Evolutionary conservation across 257 asterid genomes (phyloP).

Genomic region (Craterostigma plantagineum): DNA sequence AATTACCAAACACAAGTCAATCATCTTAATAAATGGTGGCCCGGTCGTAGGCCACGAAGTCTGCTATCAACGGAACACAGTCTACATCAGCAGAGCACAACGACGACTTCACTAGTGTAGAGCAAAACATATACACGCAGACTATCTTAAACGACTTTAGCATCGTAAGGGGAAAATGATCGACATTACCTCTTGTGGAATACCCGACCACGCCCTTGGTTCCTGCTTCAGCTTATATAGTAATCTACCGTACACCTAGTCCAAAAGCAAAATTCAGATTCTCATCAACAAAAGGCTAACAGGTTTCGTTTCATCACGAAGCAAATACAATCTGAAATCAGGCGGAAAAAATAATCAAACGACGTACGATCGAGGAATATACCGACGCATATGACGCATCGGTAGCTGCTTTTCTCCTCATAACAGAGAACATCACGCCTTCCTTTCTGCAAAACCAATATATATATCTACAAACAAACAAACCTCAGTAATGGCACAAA

Average conservation of each 20-base stretch:
- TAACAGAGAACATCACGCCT: constrained; percentile 62
- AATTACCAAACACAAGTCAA: neutral
- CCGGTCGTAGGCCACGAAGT: too few relatives aligned
- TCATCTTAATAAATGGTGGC: too few relatives aligned
- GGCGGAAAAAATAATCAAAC: neutral
- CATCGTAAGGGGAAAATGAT: neutral
- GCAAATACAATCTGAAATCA: neutral
- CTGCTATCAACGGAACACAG: too few relatives aligned
- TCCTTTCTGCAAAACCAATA: constrained; percentile 15
- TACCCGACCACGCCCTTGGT: constrained; percentile 20
- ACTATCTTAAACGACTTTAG: neutral
- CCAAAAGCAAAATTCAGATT: neutral
- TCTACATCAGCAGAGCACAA: too few relatives aligned
- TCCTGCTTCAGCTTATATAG: constrained; percentile 25
- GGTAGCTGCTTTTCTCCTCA: constrained; percentile 66
- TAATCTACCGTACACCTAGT: constrained; percentile 40
- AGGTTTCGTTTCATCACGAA: constrained; percentile 1
- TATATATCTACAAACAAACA: constrained; percentile 8
- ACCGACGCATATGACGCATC: constrained; percentile 57
- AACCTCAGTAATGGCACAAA: constrained; percentile 1
- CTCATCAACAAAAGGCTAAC: too few relatives aligned
- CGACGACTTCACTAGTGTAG: neutral
- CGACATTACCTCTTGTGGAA: constrained; percentile 37
- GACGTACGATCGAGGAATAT: neutral
- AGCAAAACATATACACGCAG: neutral